A percentile compares a stretch with the other conserved stretches of the same genome.
Conservation (phyloP, 305 asterid species). For the Salvia sclarea region DNA sequence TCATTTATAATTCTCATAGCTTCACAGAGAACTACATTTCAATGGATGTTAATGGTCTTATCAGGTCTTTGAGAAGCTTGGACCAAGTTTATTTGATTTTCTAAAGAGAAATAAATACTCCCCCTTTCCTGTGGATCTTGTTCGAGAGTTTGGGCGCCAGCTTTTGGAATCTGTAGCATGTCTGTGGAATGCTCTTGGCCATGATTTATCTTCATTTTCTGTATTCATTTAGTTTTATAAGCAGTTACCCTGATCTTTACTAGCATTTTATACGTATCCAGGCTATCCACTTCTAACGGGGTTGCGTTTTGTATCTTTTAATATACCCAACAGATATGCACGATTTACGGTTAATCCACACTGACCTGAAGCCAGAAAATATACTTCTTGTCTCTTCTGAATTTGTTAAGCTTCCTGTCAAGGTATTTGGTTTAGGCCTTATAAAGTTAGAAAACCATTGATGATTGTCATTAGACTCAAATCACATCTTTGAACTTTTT, state of each 20-base stretch:
- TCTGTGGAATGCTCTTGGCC: constrained; percentile 62
- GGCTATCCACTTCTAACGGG: constrained; percentile 33
- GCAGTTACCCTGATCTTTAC: constrained; percentile 32
- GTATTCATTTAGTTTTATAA: constrained; percentile 37
- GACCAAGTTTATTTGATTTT: constrained; percentile 97
- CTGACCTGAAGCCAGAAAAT: constrained; percentile 71
- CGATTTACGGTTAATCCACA: constrained; percentile 57
- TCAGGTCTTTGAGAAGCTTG: constrained; percentile 99
- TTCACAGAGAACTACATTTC: constrained; percentile 48
- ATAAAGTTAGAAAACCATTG: constrained; percentile 38
- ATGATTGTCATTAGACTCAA: constrained; percentile 27
- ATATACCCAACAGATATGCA: constrained; percentile 55
- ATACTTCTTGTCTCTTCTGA: constrained; percentile 60
- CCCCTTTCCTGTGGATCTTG: constrained; percentile 96
- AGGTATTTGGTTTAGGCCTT: constrained; percentile 47
- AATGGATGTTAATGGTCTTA: constrained; percentile 61
- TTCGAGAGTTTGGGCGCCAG: constrained; percentile 99
- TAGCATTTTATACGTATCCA: constrained; percentile 30
- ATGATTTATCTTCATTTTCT: constrained; percentile 37
- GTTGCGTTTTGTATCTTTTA: constrained; percentile 22
- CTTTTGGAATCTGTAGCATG: constrained; percentile 99
- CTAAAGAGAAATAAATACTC: constrained; percentile 91
- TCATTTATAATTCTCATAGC: constrained; percentile 33
- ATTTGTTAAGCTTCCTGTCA: constrained; percentile 57
- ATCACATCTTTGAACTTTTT: constrained; percentile 28